phyloP scores from a whole-genome alignment of 768 basidiomycete genomes.

The Suillus variegatus region DNA sequence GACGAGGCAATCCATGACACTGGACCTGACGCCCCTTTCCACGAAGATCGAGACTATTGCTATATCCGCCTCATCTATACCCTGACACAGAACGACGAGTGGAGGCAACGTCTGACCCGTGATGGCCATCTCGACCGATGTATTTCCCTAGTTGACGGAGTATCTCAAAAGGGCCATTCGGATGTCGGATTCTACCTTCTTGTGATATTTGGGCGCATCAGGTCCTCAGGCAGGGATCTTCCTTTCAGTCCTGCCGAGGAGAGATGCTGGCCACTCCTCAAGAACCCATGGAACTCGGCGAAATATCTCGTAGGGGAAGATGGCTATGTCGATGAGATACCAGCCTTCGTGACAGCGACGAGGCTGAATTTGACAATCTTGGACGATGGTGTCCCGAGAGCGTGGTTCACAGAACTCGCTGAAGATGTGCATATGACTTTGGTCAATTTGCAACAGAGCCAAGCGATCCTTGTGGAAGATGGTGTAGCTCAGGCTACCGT shows the following conservation, averaged over 20 bases:
- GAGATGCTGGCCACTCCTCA: background rate
- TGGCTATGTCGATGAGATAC: too few relatives aligned
- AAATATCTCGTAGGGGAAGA: too few relatives aligned
- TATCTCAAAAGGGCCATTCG: rapidly evolving
- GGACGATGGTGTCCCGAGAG: too few relatives aligned
- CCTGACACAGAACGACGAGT: background rate
- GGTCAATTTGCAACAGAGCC: too few relatives aligned
- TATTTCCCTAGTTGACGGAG: background rate
- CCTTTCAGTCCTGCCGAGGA: background rate
- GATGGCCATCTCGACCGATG: background rate
- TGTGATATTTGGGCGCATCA: background rate
- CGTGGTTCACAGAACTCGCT: too few relatives aligned
- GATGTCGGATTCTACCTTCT: background rate
- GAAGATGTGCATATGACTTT: too few relatives aligned
- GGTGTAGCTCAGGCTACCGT: too few relatives aligned
- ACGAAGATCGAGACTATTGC: background rate
- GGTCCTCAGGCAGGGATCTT: background rate
- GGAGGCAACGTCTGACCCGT: background rate
- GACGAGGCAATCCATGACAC: background rate
- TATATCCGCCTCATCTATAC: background rate
- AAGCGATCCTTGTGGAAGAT: too few relatives aligned
- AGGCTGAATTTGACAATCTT: too few relatives aligned
- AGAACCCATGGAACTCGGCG: background rate
- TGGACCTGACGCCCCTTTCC: background rate
- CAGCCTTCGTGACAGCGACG: too few relatives aligned